These are phyloP conservation scores for Didymella pomorum DNA, from an alignment of 2,329 filamentous ascomycete species.

Conservation along the genomic window DNA sequence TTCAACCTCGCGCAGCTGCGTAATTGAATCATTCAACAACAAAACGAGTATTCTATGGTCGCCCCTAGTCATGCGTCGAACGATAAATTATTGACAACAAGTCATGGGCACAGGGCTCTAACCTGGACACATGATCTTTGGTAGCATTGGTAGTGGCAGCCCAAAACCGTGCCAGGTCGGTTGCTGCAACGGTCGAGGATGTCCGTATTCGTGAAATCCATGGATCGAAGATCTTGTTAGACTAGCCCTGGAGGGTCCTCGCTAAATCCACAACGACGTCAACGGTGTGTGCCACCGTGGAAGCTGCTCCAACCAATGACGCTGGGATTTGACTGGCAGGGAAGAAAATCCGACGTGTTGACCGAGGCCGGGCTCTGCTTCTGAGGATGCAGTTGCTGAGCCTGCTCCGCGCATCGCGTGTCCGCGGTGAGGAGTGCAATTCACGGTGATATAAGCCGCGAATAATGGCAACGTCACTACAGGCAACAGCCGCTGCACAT, in stretches of 20 bases:
- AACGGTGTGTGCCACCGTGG: constrained; percentile 7
- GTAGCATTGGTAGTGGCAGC: background rate
- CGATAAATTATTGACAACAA: background rate
- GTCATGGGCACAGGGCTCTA: background rate
- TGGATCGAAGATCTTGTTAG: constrained; percentile 14
- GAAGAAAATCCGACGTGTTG: background rate
- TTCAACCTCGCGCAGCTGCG: background rate
- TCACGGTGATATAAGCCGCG: background rate
- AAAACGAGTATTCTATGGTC: constrained; percentile 16
- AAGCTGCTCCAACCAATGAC: constrained; percentile 3
- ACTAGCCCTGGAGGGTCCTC: constrained; percentile 4
- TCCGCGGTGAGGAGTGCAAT: background rate
- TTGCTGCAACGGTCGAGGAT: constrained; percentile 1
- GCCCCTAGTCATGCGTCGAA: constrained; percentile 2
- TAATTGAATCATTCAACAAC: background rate
- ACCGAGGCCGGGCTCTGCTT: background rate
- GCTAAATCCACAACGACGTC: constrained; percentile 10
- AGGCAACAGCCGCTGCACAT: background rate
- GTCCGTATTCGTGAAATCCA: background rate
- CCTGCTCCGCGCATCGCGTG: background rate
- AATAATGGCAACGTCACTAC: constrained; percentile 15
- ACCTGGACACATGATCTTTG: background rate
- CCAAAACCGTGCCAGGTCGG: background rate
- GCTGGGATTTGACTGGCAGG: background rate
- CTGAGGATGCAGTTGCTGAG: background rate